A percentile compares a stretch with the other conserved stretches of the same genome.
phyloP scores from a whole-genome alignment of 2,329 filamentous ascomycete species.

The Fusarium subtropicale region DNA sequence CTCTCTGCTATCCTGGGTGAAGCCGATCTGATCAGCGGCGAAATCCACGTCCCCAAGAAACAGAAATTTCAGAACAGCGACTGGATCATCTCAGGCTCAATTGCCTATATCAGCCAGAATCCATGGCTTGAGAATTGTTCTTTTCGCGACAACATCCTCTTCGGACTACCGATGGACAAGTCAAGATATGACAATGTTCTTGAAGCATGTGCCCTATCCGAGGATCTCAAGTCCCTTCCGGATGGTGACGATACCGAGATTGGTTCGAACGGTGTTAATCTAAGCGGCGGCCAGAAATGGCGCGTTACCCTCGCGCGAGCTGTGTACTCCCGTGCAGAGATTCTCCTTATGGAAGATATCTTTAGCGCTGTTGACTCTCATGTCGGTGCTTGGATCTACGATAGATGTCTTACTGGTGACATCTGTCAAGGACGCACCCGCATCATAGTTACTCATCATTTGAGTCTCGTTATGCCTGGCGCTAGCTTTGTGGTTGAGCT shows the following conservation, averaged over 20 bases:
- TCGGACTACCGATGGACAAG: slow-evolving; percentile 75
- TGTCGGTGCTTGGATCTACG: slow-evolving; percentile 80
- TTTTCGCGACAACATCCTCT: slow-evolving; percentile 80
- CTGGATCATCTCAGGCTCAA: slow-evolving; percentile 75
- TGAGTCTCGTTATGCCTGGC: slow-evolving; percentile 74
- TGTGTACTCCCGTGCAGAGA: slow-evolving; percentile 79
- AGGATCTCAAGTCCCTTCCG: slow-evolving; percentile 78
- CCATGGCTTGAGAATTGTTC: slow-evolving; percentile 87
- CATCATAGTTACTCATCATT: slow-evolving; percentile 85
- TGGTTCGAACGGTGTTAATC: slow-evolving; percentile 83
- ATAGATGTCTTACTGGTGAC: slow-evolving; percentile 77
- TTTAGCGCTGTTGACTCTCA: slow-evolving; percentile 85
- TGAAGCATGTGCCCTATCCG: slow-evolving; percentile 75
- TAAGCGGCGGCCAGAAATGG: slow-evolving; percentile 86
- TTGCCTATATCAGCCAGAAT: slow-evolving; percentile 81
- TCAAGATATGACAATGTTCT: slow-evolving; percentile 76
- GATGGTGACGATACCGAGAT: slow-evolving; percentile 84
- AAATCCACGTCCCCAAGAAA: slow-evolving; percentile 64
- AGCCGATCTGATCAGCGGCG: slow-evolving; percentile 73
- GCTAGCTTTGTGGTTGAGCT: slow-evolving; percentile 80
- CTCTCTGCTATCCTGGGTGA: slow-evolving; percentile 80
- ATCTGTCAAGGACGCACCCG: slow-evolving; percentile 75
- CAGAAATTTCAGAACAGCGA: slow-evolving; percentile 64
- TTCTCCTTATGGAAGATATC: slow-evolving; percentile 83
- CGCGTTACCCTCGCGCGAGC: slow-evolving; percentile 81